A percentile compares a stretch with the other conserved stretches of the same genome.
These are phyloP conservation scores for Quercus parvula DNA, from an alignment of 306 rosid species.

Conservation along the genomic window DNA sequence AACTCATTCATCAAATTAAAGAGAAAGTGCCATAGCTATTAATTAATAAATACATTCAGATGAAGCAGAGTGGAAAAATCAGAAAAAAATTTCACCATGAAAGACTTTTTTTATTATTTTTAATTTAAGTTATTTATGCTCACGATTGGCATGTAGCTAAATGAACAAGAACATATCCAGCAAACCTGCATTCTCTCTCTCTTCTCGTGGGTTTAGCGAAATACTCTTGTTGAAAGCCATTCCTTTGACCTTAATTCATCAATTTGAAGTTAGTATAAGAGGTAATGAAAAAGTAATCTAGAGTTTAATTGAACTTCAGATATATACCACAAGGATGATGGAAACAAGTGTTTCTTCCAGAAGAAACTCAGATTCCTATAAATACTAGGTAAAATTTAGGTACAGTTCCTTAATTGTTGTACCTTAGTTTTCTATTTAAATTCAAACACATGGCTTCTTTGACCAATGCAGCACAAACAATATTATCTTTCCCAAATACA, in stretches of 20 bases:
- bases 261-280: conserved; percentile 10
- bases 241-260: conserved; percentile 72
- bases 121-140: not conserved
- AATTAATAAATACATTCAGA: not conserved
- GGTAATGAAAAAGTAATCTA: not conserved
- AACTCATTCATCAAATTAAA: not conserved
- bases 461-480: too few relatives aligned
- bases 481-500: too few relatives aligned
- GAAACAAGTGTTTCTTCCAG: not conserved
- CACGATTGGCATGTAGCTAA: not conserved
- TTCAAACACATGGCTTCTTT: too few relatives aligned
- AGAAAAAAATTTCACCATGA: not conserved
- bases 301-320: not conserved
- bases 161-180: conserved; percentile 4
- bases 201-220: conserved; percentile 61
- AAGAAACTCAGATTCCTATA: not conserved
- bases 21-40: not conserved
- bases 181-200: conserved; percentile 85
- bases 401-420: too few relatives aligned
- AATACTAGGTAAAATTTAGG: not conserved
- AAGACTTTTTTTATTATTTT: not conserved
- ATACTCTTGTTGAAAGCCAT: conserved; percentile 83
- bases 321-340: not conserved
- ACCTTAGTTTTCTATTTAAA: too few relatives aligned
- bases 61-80: not conserved